These are phyloP conservation scores for Boletus subparvulus DNA, from an alignment of 768 basidiomycete species.

Conservation along the genomic window DNA sequence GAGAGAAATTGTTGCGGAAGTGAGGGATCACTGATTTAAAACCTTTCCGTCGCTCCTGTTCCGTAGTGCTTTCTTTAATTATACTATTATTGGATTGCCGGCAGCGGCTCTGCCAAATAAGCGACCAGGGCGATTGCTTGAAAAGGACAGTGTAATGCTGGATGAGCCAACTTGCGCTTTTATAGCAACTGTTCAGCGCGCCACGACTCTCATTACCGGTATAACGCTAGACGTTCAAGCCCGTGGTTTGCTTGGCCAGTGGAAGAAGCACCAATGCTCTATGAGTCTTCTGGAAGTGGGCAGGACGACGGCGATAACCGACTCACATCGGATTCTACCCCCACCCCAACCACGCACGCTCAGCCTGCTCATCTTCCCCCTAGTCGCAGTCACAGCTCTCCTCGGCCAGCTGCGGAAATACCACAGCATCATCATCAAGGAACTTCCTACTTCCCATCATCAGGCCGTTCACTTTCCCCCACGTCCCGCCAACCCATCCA, in stretches of 20 bases:
- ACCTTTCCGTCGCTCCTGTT: conserved; percentile 8
- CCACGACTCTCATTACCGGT: not conserved
- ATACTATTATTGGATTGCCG: not conserved
- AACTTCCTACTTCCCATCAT: conserved; percentile 59
- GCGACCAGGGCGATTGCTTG: not conserved
- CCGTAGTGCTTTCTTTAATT: conserved; percentile 17
- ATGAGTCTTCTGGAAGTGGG: conserved; percentile 17
- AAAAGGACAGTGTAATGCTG: not conserved
- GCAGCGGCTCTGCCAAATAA: not conserved
- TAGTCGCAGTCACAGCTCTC: conserved; percentile 53
- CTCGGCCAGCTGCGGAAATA: conserved; percentile 56
- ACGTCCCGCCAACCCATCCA: conserved; percentile 43
- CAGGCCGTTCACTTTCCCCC: conserved; percentile 45
- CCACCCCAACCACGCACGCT: conserved; percentile 39
- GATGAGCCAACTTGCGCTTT: not conserved
- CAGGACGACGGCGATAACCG: conserved; percentile 36
- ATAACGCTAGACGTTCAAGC: not conserved
- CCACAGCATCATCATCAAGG: conserved; percentile 65
- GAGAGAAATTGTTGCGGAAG: conserved; percentile 74
- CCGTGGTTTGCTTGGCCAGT: not conserved
- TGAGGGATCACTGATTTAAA: conserved; percentile 25
- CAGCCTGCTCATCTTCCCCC: conserved; percentile 38
- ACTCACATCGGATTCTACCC: conserved; percentile 39
- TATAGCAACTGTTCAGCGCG: not conserved
- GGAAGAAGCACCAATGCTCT: conserved; percentile 10